phyloP scores from a whole-genome alignment of 2,329 filamentous ascomycete species.

The Paecilomyces formosus region DNA sequence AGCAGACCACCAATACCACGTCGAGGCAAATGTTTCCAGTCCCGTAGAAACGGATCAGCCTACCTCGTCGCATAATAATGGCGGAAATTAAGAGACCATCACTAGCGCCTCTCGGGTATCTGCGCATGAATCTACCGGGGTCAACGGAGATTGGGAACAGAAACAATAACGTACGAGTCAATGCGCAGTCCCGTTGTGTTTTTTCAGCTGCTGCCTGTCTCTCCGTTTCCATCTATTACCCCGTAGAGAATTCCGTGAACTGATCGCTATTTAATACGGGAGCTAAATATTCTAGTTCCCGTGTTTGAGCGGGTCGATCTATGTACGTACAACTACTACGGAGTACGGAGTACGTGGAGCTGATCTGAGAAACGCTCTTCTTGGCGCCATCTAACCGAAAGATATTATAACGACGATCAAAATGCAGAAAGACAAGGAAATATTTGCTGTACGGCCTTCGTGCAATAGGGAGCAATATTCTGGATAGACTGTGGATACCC shows the following conservation, averaged over 20 bases:
- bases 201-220: background rate
- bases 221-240: background rate
- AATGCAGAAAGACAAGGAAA: background rate
- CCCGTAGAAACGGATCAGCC: no score
- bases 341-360: no score
- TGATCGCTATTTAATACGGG: background rate
- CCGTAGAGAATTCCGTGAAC: background rate
- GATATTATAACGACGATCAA: background rate
- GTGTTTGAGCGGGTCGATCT: background rate
- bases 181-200: background rate
- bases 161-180: background rate
- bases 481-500: background rate
- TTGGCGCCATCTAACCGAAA: background rate
- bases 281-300: background rate
- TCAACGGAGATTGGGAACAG: background rate
- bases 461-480: background rate
- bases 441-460: background rate
- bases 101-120: background rate
- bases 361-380: background rate
- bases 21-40: background rate
- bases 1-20: background rate
- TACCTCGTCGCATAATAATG: background rate
- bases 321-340: background rate
- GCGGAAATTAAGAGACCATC: background rate
- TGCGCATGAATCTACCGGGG: background rate